Evolutionary conservation across 2,329 filamentous ascomycete species (phyloP).

Genomic region (Xylariales sp.): DNA sequence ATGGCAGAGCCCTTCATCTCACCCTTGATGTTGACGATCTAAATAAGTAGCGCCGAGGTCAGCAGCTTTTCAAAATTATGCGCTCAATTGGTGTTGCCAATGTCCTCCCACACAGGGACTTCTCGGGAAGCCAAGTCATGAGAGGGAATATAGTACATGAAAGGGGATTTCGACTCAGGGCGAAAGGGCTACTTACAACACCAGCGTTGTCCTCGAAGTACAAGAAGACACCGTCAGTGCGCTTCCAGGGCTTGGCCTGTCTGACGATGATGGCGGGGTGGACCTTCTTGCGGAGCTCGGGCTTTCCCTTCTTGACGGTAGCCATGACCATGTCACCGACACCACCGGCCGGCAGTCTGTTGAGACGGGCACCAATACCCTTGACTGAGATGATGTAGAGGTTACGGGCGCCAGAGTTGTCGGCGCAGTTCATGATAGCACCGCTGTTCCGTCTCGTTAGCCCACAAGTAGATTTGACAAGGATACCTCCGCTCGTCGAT

Average conservation of each 20-base stretch:
- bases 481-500: no score
- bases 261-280: slow-evolving; percentile 99
- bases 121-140: no score
- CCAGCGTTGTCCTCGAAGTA: slow-evolving; percentile 99
- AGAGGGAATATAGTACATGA: no score
- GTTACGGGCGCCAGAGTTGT: slow-evolving; percentile 98
- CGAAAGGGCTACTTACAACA: no score
- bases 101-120: no score
- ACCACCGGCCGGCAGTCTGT: slow-evolving; percentile 94
- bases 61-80: no score
- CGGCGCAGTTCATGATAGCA: slow-evolving; percentile 99
- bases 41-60: no score
- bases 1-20: slow-evolving; percentile 99
- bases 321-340: slow-evolving; percentile 99
- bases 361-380: slow-evolving; percentile 95
- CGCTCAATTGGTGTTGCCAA: no score
- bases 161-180: no score
- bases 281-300: slow-evolving; percentile 99
- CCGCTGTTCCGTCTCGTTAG: slow-evolving; percentile 52
- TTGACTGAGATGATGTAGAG: slow-evolving; percentile 99
- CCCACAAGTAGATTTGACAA: no score
- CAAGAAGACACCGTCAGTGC: slow-evolving; percentile 95
- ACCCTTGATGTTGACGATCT: slow-evolving; percentile 99
- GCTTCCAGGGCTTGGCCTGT: slow-evolving; percentile 99
- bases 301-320: slow-evolving; percentile 99